A percentile compares a stretch with the other conserved stretches of the same genome.
Conservation (phyloP, 1,284 basidiomycete species). For the Trametes sp. region DNA sequence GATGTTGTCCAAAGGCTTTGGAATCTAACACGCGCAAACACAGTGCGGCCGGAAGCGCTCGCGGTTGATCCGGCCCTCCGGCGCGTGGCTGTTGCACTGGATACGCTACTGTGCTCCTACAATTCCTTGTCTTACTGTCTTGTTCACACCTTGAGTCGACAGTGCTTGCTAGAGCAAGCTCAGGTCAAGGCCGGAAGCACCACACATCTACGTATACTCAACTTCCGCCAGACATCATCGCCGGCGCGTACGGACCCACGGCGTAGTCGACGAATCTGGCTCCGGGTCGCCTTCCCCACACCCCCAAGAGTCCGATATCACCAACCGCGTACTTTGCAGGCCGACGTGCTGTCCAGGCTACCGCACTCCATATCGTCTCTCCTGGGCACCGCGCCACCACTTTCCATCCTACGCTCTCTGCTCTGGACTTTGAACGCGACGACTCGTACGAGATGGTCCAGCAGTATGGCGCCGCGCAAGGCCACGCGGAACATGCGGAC, state of each 20-base stretch:
- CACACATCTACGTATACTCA: no score
- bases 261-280: conserved; percentile 31
- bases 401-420: conserved; percentile 9
- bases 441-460: conserved; percentile 67
- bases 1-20: conserved; percentile 37
- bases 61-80: background rate
- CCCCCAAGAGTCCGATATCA: conserved; percentile 16
- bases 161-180: background rate
- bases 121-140: no score
- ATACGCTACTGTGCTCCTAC: no score
- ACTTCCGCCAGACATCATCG: background rate
- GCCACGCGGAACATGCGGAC: conserved; percentile 22
- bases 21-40: conserved; percentile 41
- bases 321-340: conserved; percentile 11
- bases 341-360: conserved; percentile 23
- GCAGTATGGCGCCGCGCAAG: conserved; percentile 62
- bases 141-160: no score
- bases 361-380: conserved; percentile 22
- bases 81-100: conserved; percentile 13
- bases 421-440: conserved; percentile 27
- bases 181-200: no score
- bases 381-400: conserved; percentile 17
- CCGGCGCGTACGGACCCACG: background rate
- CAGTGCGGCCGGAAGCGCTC: background rate
- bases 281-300: conserved; percentile 16